A percentile compares a stretch with the other conserved stretches of the same genome.
phyloP scores from a whole-genome alignment of 352 stramenopile species.

The Pseudoperonospora humuli region DNA sequence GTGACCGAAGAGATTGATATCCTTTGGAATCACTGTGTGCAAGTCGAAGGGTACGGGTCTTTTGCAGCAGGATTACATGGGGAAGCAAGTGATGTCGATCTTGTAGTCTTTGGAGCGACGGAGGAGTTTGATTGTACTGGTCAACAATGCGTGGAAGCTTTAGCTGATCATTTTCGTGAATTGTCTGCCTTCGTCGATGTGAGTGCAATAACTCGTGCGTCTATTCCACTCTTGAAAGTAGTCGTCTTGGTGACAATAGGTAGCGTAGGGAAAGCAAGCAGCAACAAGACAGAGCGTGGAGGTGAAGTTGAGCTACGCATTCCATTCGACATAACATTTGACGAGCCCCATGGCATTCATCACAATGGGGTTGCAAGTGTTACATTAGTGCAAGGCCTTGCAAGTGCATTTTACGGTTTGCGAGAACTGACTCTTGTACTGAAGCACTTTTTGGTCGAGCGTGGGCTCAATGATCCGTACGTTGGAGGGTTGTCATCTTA shows the following conservation, averaged over 20 bases:
- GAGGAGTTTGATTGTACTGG: slow-evolving; percentile 34
- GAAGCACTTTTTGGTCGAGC: slow-evolving; percentile 86
- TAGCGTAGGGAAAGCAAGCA: not conserved
- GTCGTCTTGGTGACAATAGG: slow-evolving; percentile 36
- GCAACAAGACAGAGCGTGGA: not conserved
- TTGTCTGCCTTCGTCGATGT: slow-evolving; percentile 38
- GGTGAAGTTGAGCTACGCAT: slow-evolving; percentile 24
- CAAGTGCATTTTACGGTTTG: slow-evolving; percentile 65
- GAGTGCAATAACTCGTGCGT: slow-evolving; percentile 62
- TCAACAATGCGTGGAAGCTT: slow-evolving; percentile 45
- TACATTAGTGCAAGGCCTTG: slow-evolving; percentile 56
- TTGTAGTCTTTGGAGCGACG: slow-evolving; percentile 69
- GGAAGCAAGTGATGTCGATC: slow-evolving; percentile 62
- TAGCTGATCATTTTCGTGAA: slow-evolving; percentile 22
- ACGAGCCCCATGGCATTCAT: slow-evolving; percentile 41
- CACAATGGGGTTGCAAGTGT: slow-evolving; percentile 77
- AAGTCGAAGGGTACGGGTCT: slow-evolving; percentile 67
- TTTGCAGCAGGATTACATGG: slow-evolving; percentile 65
- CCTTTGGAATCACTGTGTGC: slow-evolving; percentile 36
- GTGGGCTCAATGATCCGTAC: slow-evolving; percentile 85
- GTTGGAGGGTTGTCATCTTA: slow-evolving; percentile 88
- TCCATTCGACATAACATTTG: slow-evolving; percentile 82
- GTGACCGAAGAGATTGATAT: slow-evolving; percentile 36
- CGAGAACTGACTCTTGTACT: slow-evolving; percentile 80
- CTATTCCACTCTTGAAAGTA: slow-evolving; percentile 74